Evolutionary conservation across 495 filamentous ascomycete genomes (phyloP).

Genomic region (Neurospora tetrasperma): DNA sequence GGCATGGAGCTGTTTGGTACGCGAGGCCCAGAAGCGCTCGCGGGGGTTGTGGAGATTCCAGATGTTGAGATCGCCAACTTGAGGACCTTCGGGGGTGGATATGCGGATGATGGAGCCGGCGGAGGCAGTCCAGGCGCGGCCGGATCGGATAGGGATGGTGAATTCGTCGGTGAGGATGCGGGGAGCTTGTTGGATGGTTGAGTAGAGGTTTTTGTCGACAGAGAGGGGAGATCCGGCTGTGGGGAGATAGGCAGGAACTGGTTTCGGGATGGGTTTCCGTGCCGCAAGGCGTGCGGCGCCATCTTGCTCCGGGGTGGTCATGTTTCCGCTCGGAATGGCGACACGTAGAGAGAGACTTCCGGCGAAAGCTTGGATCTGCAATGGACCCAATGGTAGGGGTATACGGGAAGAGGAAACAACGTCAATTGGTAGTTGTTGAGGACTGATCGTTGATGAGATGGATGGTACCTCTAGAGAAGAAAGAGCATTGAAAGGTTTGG

Average conservation of each 20-base stretch:
- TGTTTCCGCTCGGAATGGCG: background rate
- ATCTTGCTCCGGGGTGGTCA: background rate
- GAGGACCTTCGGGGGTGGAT: slow-evolving; percentile 62
- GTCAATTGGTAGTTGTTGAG: background rate
- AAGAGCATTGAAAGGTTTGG: background rate
- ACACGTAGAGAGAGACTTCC: no score
- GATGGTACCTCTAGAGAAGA: background rate
- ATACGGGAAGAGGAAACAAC: background rate
- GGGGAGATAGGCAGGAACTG: slow-evolving; percentile 40
- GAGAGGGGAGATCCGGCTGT: slow-evolving; percentile 31
- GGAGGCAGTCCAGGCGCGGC: slow-evolving; percentile 52
- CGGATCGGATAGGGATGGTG: slow-evolving; percentile 45
- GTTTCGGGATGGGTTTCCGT: slow-evolving; percentile 22
- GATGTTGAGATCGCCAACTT: slow-evolving; percentile 75
- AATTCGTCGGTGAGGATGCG: slow-evolving; percentile 31
- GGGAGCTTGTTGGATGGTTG: slow-evolving; percentile 22
- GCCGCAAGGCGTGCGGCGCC: background rate
- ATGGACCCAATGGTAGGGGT: background rate
- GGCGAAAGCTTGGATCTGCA: background rate
- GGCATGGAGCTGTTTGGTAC: slow-evolving; percentile 67
- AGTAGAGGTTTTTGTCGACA: slow-evolving; percentile 35
- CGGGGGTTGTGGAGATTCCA: slow-evolving; percentile 67
- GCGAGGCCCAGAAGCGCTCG: slow-evolving; percentile 69
- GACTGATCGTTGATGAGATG: background rate
- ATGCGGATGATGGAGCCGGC: slow-evolving; percentile 57